Conservation (phyloP, 2,329 filamentous ascomycete genomes). For the Paecilomyces formosus region DNA sequence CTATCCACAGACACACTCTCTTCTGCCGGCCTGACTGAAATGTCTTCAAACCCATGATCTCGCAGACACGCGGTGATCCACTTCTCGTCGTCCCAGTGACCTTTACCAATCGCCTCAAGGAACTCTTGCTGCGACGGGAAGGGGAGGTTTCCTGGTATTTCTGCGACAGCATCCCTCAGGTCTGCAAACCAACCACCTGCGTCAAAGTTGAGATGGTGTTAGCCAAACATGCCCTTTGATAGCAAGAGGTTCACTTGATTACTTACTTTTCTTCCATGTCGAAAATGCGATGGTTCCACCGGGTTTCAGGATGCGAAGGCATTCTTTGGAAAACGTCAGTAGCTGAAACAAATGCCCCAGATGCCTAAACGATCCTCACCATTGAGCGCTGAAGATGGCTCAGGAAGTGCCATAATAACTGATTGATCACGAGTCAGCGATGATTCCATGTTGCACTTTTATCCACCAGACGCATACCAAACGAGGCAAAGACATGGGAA, state of each 20-base stretch:
- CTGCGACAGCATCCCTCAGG: slow-evolving; percentile 16
- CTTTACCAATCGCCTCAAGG: slow-evolving; percentile 6
- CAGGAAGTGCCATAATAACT: slow-evolving; percentile 39
- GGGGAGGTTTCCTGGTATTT: slow-evolving; percentile 17
- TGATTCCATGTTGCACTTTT: background rate
- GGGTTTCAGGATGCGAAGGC: slow-evolving; percentile 24
- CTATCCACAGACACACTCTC: slow-evolving; percentile 2
- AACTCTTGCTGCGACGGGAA: slow-evolving; percentile 17
- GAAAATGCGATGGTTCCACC: slow-evolving; percentile 27
- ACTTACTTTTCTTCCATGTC: slow-evolving; percentile 27
- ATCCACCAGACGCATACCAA: slow-evolving; percentile 24
- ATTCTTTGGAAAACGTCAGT: slow-evolving; percentile 13
- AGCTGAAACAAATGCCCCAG: background rate
- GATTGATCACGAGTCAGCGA: background rate
- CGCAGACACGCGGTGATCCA: slow-evolving; percentile 16
- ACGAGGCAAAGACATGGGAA: slow-evolving; percentile 41
- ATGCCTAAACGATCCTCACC: slow-evolving; percentile 17
- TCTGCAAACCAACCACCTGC: slow-evolving; percentile 20
- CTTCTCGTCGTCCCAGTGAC: slow-evolving; percentile 16
- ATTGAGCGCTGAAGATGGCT: slow-evolving; percentile 30
- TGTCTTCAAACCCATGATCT: slow-evolving; percentile 16
- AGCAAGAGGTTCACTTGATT: background rate
- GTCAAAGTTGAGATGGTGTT: background rate
- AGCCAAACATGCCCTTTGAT: background rate
- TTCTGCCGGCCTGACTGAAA: slow-evolving; percentile 12